These are phyloP conservation scores for Dactylis glomerata DNA, from an alignment of 176 grass and related monocot genomes.

Conservation along the genomic window DNA sequence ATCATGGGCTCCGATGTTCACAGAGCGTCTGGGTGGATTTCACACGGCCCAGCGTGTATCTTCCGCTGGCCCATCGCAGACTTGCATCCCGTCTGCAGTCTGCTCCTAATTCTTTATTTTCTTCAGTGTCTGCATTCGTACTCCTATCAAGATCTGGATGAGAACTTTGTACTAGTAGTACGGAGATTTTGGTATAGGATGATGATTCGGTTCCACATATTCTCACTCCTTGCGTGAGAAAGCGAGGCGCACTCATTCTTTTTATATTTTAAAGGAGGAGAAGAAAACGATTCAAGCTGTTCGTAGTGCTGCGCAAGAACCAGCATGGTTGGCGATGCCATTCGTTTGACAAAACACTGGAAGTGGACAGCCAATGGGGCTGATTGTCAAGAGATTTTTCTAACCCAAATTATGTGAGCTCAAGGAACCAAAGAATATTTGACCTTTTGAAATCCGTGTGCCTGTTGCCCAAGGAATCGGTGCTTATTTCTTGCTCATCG, in stretches of 20 bases:
- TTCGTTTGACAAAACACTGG: neutral
- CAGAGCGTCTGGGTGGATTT: neutral
- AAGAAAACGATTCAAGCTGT: neutral
- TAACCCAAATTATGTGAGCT: neutral
- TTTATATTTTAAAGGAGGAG: neutral
- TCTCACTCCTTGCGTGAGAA: neutral
- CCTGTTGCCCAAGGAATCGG: neutral
- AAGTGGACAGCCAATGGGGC: neutral
- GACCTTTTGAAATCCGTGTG: conserved; percentile 1
- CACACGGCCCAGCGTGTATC: neutral
- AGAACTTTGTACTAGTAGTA: neutral
- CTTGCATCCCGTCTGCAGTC: no score
- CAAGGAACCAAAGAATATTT: neutral
- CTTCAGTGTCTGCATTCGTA: no score
- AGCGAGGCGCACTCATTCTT: neutral
- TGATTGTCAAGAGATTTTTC: neutral
- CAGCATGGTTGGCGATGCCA: neutral
- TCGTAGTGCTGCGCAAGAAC: neutral
- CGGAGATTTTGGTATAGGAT: neutral
- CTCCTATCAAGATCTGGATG: neutral
- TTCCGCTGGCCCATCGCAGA: neutral
- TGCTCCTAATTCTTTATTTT: no score
- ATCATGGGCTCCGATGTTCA: neutral
- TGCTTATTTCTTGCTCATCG: neutral
- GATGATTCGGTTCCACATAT: neutral